A percentile compares a stretch with the other conserved stretches of the same genome.
Evolutionary conservation across 208 protist genomes (phyloP).

Genomic region (Trypanosoma conorhini): DNA sequence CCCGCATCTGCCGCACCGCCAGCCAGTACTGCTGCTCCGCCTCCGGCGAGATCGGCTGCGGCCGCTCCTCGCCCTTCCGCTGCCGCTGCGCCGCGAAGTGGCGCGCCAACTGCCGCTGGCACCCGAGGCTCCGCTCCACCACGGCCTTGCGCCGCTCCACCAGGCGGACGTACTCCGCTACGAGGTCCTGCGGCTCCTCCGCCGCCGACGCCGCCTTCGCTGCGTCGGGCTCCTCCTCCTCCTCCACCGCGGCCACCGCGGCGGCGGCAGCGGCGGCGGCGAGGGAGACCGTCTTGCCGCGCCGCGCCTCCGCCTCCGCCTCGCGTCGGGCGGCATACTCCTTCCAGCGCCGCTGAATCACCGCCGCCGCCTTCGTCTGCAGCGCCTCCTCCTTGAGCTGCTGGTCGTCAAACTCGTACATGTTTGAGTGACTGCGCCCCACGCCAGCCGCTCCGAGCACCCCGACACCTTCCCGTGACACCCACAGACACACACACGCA

Average conservation of each 20-base stretch:
- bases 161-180: conserved; percentile 68
- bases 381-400: conserved; percentile 47
- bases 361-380: conserved; percentile 48
- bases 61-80: conserved; percentile 64
- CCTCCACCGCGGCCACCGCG: conserved; percentile 5
- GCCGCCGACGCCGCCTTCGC: conserved; percentile 29
- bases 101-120: conserved; percentile 69
- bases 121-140: conserved; percentile 62
- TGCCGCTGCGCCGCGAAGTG: conserved; percentile 83
- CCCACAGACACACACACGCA: background rate
- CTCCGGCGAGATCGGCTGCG: conserved; percentile 53
- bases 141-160: conserved; percentile 49
- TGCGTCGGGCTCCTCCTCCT: conserved; percentile 7
- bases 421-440: conserved; percentile 1
- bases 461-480: background rate
- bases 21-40: conserved; percentile 80
- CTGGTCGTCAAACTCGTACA: conserved; percentile 53
- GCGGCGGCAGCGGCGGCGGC: conserved; percentile 16
- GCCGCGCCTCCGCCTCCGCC: conserved; percentile 8
- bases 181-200: conserved; percentile 35
- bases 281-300: background rate
- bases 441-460: background rate
- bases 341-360: conserved; percentile 80
- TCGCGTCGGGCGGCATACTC: conserved; percentile 36
- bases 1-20: conserved; percentile 59